Evolutionary conservation across 208 protist genomes (phyloP).

Genomic region (Leptomonas seymouri): DNA sequence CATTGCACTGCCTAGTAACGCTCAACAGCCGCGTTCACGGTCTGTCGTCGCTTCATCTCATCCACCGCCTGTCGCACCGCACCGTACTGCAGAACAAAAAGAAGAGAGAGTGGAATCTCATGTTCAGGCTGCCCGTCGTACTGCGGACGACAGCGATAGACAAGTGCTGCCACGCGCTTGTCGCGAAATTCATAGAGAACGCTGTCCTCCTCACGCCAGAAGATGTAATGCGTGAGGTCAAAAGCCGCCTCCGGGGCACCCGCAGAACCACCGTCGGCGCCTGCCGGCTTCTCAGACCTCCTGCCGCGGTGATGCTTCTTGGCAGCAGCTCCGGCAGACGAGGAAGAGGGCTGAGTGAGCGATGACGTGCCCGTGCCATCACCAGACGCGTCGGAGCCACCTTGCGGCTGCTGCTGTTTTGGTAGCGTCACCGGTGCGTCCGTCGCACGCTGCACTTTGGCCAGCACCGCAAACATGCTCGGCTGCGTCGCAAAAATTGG

Average conservation of each 20-base stretch:
- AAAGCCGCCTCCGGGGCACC: slow-evolving; percentile 33
- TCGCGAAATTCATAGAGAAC: slow-evolving; percentile 82
- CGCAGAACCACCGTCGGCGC: slow-evolving; percentile 16
- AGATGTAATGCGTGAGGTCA: slow-evolving; percentile 72
- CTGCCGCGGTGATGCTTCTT: slow-evolving; percentile 15
- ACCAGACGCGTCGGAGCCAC: neutral
- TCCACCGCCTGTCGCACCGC: slow-evolving; percentile 68
- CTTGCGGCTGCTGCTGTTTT: slow-evolving; percentile 21
- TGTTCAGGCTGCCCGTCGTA: slow-evolving; percentile 85
- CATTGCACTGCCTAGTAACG: slow-evolving; percentile 43
- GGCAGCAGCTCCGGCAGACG: neutral
- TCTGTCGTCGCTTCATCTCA: slow-evolving; percentile 68
- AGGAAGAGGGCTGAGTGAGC: no score
- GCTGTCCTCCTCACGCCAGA: slow-evolving; percentile 89
- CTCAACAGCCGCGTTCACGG: slow-evolving; percentile 51
- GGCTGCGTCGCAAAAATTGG: slow-evolving; percentile 48
- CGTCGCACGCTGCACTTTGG: slow-evolving; percentile 85
- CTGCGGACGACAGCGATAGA: slow-evolving; percentile 82
- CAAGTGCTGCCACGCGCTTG: slow-evolving; percentile 77
- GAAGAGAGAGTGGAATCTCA: slow-evolving; percentile 79
- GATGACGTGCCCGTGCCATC: neutral
- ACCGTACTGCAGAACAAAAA: slow-evolving; percentile 75
- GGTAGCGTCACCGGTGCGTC: slow-evolving; percentile 45
- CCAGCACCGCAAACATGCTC: slow-evolving; percentile 83
- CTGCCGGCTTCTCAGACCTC: slow-evolving; percentile 11